Percentiles rank a stretch among this genome's conserved stretches.
Conservation (phyloP, 495 filamentous ascomycete genomes). For the Penicillium bovifimosum region DNA sequence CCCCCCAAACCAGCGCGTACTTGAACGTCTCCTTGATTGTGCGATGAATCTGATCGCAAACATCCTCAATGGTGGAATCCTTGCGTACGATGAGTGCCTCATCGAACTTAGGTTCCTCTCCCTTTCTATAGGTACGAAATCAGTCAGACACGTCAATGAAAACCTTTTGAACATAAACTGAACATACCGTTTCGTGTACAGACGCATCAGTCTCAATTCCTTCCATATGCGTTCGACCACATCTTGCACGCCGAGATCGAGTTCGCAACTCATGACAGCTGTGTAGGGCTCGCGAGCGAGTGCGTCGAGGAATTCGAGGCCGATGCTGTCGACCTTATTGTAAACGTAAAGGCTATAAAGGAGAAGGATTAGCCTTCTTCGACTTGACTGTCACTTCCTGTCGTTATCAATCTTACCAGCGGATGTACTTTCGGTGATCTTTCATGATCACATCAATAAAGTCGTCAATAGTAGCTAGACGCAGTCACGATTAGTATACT, state of each 20-base stretch:
- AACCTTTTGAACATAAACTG: not conserved
- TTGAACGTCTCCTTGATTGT: constrained; percentile 98
- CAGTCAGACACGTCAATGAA: constrained; percentile 3
- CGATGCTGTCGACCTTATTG: constrained; percentile 99
- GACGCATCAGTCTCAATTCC: constrained; percentile 81
- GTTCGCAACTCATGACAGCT: constrained; percentile 95
- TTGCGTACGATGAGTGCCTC: constrained; percentile 91
- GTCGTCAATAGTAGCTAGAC: constrained; percentile 84
- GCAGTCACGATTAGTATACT: constrained; percentile 1
- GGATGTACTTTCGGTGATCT: constrained; percentile 96
- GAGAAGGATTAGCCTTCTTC: not conserved
- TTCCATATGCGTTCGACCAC: constrained; percentile 95
- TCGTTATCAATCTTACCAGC: constrained; percentile 43
- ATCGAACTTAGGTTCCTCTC: constrained; percentile 80
- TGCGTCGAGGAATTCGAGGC: constrained; percentile 85
- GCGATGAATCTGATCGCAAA: constrained; percentile 92
- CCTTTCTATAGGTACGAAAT: constrained; percentile 52
- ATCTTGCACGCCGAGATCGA: constrained; percentile 93
- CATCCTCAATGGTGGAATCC: constrained; percentile 89
- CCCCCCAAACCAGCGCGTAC: constrained; percentile 97
- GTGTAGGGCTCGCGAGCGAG: constrained; percentile 90
- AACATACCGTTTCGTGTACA: constrained; percentile 86
- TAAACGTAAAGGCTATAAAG: constrained; percentile 83
- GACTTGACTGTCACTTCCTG: not conserved
- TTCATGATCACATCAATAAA: constrained; percentile 99